These are phyloP conservation scores for Alectoria sarmentosa DNA, from an alignment of 495 filamentous ascomycete genomes.

Conservation along the genomic window DNA sequence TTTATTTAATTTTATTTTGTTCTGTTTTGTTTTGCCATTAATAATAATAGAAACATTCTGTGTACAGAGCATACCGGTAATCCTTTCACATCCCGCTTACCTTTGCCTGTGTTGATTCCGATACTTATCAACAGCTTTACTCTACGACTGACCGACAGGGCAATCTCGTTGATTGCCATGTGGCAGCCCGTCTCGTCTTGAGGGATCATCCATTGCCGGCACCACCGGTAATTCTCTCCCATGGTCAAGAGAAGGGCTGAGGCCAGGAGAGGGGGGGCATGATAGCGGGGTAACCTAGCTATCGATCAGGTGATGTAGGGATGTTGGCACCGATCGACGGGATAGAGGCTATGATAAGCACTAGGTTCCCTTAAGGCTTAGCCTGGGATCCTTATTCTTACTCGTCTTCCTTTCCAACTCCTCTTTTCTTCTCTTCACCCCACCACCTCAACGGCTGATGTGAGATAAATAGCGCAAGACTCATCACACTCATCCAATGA, in stretches of 20 bases:
- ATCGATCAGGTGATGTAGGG: background rate
- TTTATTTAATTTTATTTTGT: no score
- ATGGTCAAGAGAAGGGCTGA: background rate
- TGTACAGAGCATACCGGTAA: background rate
- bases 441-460: conserved; percentile 5
- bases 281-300: background rate
- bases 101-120: background rate
- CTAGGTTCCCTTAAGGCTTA: background rate
- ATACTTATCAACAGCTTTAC: background rate
- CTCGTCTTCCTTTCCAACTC: background rate
- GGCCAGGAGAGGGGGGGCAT: background rate
- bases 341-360: background rate
- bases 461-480: background rate
- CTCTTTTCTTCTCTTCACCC: background rate
- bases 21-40: no score
- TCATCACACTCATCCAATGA: background rate
- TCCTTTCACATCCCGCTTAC: background rate
- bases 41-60: no score
- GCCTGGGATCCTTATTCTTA: background rate
- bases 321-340: background rate
- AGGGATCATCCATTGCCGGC: background rate
- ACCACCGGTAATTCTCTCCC: background rate
- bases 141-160: background rate
- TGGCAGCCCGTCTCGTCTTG: background rate
- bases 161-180: background rate